Evolutionary conservation across 805 yeast genomes (phyloP).

Genomic region (Candida alai): DNA sequence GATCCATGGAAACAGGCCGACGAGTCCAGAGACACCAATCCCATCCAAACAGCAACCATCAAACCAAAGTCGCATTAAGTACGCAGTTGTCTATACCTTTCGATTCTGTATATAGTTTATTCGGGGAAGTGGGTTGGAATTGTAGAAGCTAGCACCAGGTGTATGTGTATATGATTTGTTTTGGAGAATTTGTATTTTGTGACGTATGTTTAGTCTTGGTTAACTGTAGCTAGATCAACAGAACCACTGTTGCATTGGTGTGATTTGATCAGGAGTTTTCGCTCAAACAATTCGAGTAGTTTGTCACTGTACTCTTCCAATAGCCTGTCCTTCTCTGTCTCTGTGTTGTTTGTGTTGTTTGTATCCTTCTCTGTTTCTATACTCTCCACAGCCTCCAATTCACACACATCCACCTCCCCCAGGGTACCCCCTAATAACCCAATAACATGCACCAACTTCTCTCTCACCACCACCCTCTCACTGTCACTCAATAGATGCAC

Average conservation of each 20-base stretch:
- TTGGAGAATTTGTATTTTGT: no score
- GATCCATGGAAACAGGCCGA: slow-evolving; percentile 39
- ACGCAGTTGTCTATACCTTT: slow-evolving; percentile 2
- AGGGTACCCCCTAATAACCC: neutral
- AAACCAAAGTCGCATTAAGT: slow-evolving; percentile 24
- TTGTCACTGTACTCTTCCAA: slow-evolving; percentile 38
- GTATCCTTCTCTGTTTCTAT: no score
- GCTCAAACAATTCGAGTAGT: slow-evolving; percentile 26
- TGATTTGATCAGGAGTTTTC: slow-evolving; percentile 17
- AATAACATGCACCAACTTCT: slow-evolving; percentile 1
- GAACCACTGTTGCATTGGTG: no score
- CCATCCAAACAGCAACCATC: slow-evolving; percentile 36
- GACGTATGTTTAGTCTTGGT: no score
- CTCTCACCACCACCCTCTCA: slow-evolving; percentile 4
- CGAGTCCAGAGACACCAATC: slow-evolving; percentile 20
- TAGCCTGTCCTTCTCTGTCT: slow-evolving; percentile 14
- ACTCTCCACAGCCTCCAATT: no score
- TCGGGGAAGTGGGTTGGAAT: slow-evolving; percentile 1
- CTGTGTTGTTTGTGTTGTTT: no score
- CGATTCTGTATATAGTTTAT: slow-evolving; percentile 4
- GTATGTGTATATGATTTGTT: no score
- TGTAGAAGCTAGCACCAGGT: neutral
- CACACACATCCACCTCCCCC: no score
- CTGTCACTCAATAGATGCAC: neutral
- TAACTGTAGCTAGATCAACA: no score